Conservation (phyloP, 2,329 filamentous ascomycete species). For the Fusarium napiforme region DNA sequence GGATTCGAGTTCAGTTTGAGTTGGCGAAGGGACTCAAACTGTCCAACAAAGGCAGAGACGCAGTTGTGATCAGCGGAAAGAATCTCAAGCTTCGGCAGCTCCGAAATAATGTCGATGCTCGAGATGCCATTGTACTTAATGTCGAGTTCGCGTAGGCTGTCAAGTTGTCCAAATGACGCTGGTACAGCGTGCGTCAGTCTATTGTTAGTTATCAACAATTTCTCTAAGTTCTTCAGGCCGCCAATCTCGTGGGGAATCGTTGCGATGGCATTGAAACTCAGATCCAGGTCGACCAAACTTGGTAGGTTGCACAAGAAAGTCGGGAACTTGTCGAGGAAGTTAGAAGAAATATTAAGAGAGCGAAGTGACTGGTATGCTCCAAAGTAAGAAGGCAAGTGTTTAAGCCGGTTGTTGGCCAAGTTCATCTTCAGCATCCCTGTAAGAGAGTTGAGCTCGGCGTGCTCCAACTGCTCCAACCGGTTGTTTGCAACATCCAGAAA, state of each 20-base stretch:
- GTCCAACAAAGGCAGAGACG: slow-evolving; percentile 88
- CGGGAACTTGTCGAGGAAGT: slow-evolving; percentile 87
- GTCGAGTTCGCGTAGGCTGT: slow-evolving; percentile 88
- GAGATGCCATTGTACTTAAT: slow-evolving; percentile 92
- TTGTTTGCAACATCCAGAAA: slow-evolving; percentile 97
- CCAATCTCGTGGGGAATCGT: slow-evolving; percentile 82
- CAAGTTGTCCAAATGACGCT: slow-evolving; percentile 75
- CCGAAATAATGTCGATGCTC: slow-evolving; percentile 86
- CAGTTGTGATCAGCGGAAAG: slow-evolving; percentile 92
- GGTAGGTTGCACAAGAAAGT: slow-evolving; percentile 84
- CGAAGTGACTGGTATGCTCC: slow-evolving; percentile 81
- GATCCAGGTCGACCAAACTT: slow-evolving; percentile 89
- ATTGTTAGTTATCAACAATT: slow-evolving; percentile 96
- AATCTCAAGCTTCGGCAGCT: slow-evolving; percentile 86
- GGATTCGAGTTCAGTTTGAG: slow-evolving; percentile 95
- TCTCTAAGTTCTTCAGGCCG: slow-evolving; percentile 80
- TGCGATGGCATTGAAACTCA: slow-evolving; percentile 94
- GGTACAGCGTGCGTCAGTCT: slow-evolving; percentile 81
- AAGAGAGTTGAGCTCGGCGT: slow-evolving; percentile 82
- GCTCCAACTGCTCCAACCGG: slow-evolving; percentile 84
- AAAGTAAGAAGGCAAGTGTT: slow-evolving; percentile 82
- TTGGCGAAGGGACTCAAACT: slow-evolving; percentile 85
- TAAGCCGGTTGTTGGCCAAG: slow-evolving; percentile 91
- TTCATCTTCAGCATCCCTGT: slow-evolving; percentile 86
- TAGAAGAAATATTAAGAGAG: slow-evolving; percentile 92